A percentile compares a stretch with the other conserved stretches of the same genome.
Evolutionary conservation across 2,329 filamentous ascomycete genomes (phyloP).

Genomic region (Cordyceps cicadae): DNA sequence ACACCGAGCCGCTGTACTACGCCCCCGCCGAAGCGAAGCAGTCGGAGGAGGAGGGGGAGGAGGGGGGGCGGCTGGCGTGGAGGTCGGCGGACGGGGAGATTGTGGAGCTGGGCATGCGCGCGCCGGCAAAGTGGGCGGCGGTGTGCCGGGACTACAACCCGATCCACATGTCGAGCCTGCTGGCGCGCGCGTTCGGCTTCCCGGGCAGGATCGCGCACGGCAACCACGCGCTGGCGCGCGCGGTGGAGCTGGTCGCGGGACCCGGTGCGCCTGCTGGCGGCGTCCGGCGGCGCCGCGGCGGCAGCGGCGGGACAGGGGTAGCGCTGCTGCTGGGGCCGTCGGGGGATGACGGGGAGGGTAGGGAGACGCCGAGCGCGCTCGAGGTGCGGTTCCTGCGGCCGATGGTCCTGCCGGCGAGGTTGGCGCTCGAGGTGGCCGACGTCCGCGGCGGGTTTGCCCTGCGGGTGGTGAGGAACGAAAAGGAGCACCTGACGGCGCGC

Average conservation of each 20-base stretch:
- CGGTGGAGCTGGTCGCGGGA: conserved; percentile 6
- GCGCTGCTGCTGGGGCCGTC: neutral
- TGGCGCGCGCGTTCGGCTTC: conserved; percentile 11
- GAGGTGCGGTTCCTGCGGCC: conserved; percentile 9
- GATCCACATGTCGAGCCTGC: conserved; percentile 12
- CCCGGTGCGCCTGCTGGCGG: neutral
- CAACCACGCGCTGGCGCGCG: conserved; percentile 11
- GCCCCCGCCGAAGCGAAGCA: neutral
- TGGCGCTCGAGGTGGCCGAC: conserved; percentile 5
- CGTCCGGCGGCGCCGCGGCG: neutral
- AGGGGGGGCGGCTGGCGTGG: neutral
- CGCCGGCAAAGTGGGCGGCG: conserved; percentile 11
- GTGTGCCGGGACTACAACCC: conserved; percentile 13
- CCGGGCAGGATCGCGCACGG: conserved; percentile 12
- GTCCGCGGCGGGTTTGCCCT: conserved; percentile 4
- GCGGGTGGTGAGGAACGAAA: conserved; percentile 9
- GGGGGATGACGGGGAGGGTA: neutral
- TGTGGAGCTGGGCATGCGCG: conserved; percentile 9
- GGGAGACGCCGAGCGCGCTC: conserved; percentile 7
- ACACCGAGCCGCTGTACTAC: conserved; percentile 7
- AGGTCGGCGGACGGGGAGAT: conserved; percentile 6
- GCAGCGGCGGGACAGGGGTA: conserved; percentile 2
- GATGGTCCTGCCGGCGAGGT: conserved; percentile 8
- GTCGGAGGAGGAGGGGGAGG: neutral
- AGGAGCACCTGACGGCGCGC: conserved; percentile 9